Evolutionary conservation across 1,284 basidiomycete genomes (phyloP).

Genomic region (Sporisorium graminicola): DNA sequence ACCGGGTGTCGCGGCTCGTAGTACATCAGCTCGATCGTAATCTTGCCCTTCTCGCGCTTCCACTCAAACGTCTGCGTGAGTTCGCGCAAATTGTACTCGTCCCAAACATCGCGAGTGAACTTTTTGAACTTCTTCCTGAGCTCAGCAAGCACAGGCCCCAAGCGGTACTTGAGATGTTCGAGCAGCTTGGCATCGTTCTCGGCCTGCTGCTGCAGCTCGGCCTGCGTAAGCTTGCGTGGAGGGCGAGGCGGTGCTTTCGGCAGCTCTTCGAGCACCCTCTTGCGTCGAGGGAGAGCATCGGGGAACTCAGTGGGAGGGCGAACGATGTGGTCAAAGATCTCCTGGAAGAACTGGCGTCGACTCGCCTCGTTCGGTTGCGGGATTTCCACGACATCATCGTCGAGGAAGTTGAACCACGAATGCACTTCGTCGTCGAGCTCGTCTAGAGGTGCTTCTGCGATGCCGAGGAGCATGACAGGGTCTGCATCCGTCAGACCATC

Average conservation of each 20-base stretch:
- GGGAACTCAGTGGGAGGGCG: conserved; percentile 87
- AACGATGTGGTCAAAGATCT: conserved; percentile 67
- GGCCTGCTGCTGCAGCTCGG: conserved; percentile 84
- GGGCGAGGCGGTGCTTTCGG: conserved; percentile 90
- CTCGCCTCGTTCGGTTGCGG: conserved; percentile 71
- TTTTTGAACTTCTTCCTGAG: conserved; percentile 93
- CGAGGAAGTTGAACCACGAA: conserved; percentile 86
- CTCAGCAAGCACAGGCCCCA: conserved; percentile 88
- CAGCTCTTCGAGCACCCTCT: conserved; percentile 85
- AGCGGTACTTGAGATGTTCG: conserved; percentile 85
- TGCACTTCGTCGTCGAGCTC: conserved; percentile 85
- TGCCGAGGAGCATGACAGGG: conserved; percentile 88
- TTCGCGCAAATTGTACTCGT: conserved; percentile 69
- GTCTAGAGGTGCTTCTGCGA: conserved; percentile 82
- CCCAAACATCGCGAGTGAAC: conserved; percentile 83
- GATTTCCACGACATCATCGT: conserved; percentile 81
- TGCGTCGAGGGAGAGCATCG: conserved; percentile 86
- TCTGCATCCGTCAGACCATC: conserved; percentile 90
- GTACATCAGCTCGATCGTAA: conserved; percentile 78
- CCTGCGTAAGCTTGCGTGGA: conserved; percentile 83
- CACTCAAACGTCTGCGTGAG: conserved; percentile 68
- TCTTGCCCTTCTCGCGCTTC: conserved; percentile 60
- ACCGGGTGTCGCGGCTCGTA: conserved; percentile 60
- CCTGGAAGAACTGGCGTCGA: conserved; percentile 82
- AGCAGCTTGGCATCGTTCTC: conserved; percentile 84